Evolutionary conservation across 176 grass and related monocot genomes (phyloP), one percentile per base, ranked within the genome.

Genomic region (Juncus inflexus): DNA sequence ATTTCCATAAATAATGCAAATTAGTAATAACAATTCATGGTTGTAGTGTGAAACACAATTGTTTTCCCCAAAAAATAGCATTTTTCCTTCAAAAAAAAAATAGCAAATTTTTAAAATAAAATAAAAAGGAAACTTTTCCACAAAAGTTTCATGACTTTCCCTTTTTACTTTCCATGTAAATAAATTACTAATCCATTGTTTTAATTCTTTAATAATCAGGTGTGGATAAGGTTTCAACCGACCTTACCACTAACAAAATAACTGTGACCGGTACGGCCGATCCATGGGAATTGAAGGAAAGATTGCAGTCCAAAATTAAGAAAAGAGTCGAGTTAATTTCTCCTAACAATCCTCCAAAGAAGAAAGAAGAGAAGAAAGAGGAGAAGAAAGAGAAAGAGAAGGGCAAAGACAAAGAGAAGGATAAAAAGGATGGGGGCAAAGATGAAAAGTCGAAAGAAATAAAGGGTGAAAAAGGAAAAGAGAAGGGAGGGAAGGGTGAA

Each of bases 391-490:
- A 64, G 0, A 80, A 83, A 8, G 77, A n/a, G 0, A 56, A 81
- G 9, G 64, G 40, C 0, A 80, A 77, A 2, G 69, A 51, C 4
- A 76, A 80, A 3, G 15, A 55, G 2, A 61, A 52, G 0, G 71
- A 8, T 3, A 58, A 45, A 3, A 53, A 64, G 0, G 74, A 58
- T 3, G 76, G 60, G 19, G 65, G 4, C 19, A 73, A 67, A 60
- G 58, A 63, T 19, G 52, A 38, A 7, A 66, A 83, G 45, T 0
- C 62, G 53, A 6, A 87, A 83, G 75, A 64, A 52, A 50, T 58
- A 1, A 68, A 78, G 36, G 66, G 66, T 3, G 63, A 64, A 1
- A 78, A 85, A 64, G 73, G 61, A 69, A 61, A 78, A 66, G 77
- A 83, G 39, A 74, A 50, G 63, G 65, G 63, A 12, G 61, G 65